Evolutionary conservation across 441 rosid species (phyloP), one percentile per base, ranked within the genome.

Genomic region (Gossypium lobatum): DNA sequence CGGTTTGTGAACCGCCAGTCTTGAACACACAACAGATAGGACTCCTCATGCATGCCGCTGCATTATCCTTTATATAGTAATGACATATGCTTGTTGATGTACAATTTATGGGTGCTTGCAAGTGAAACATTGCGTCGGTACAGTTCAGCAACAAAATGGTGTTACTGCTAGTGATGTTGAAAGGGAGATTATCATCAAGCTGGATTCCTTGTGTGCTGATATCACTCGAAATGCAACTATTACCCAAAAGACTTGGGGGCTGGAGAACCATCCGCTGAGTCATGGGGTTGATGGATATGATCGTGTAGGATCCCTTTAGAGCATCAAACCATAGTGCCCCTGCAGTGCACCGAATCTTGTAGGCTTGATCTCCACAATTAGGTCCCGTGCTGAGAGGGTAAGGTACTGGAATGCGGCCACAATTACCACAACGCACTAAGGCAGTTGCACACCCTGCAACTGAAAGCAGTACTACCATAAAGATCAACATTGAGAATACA

Each of bases 141-240:
- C 86, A 86, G 69, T 81, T 82, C 68, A 83, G 80, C 14, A 84
- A 45, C 78, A 86, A 67, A 59, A 86, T 64, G 26, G 85, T 83
- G 77, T 84, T 86, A 73, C 85, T 77, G 6, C 23, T 65, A 25
- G 87, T 82, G 79, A 82, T 74, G 70, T 79, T 81, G 72, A 86
- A 86, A 42, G 85, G 87, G 25, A 82, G 87, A 26, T 50, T 78
- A 0, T 74, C 76, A 21, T 83, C 77, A n/a, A 86, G 85, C 63
- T 67, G 72, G 6, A 84, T 59, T 34, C 88, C 88, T 3, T 82
- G 79, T 68, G 64, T 67, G 23, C 65, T 69, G 71, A 77, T 42
- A 18, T 86, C 89, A 8, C 50, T 42, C 0, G 86, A 84, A 71
- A 80, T 21, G 72, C 89, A 84, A 4, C 73, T 54, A 0, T 77